Base-by-base conservation (phyloP, 164 flowering plant genomes). In the Platanus orientalis region DNA sequence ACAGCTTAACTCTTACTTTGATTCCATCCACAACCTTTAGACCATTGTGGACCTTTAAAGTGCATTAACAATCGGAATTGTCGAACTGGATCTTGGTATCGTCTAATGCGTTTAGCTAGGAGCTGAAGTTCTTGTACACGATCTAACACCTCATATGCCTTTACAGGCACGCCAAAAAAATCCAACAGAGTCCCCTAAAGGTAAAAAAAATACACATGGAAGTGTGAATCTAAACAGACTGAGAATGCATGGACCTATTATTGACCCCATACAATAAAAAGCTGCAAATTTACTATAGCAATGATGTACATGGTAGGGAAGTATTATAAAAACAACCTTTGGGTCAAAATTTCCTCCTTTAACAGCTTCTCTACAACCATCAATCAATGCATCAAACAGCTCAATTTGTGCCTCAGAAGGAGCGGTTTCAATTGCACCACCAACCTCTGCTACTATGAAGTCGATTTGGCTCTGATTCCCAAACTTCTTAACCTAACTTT, bases 21-120 rank as follows among this genome's bases (percentile, higher is more conserved):
- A 68, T 87, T 88, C 99, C 99, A 95, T 17, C 97, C 98, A 80
- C 98, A 95, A 49, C 94, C 93, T 78, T 95, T 95, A 25, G 97
- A 85, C 98, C 98, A 95, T 44, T 82, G 83, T 20, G 97, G 83
- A 62, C 85, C 95, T 65, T 85, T 92, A 45, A 84, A 83, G 71
- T 87, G 86, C 47, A 72, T 72, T 62, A 86, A 67, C 32, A 85
- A 84, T 62, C 96, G 85, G 56, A 95, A 95, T 54, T 92, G 98
- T 32, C 79, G 74, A 34, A 92, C 71, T 6, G 98, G 99, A 80
- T 95, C 89, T 57, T 77, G 80, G 69, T 87, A 92, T 34, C 88
- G 83, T 68, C 73, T 82, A 59, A 95, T 88, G 58, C 97, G 86
- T 78, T 90, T 92, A 23, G 88, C 94, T 55, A 95, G 73, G 61